Conservation (phyloP, 345 rosid species). For the Citrus inodora region DNA sequence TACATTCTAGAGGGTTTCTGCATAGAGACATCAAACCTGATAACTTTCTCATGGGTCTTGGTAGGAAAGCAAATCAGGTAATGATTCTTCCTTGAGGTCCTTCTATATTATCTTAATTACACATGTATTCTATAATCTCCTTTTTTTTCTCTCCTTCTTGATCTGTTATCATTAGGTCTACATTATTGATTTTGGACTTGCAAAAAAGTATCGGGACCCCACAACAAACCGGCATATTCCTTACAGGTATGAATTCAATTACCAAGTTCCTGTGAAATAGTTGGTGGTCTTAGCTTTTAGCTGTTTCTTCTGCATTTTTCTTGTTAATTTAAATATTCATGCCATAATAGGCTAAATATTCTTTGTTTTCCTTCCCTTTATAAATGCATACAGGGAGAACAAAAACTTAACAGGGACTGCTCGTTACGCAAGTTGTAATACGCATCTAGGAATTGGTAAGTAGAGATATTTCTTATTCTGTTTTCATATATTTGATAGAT, state of each 20-base stretch:
- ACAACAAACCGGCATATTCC: conserved; percentile 59
- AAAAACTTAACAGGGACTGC: conserved; percentile 62
- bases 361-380: neutral
- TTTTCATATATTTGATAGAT: neutral
- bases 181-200: conserved; percentile 78
- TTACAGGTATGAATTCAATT: conserved; percentile 42
- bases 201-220: conserved; percentile 71
- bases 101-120: neutral
- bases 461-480: neutral
- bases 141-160: neutral
- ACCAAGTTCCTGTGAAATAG: neutral
- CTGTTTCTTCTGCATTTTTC: neutral
- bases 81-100: neutral
- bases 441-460: conserved; percentile 61
- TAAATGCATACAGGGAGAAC: conserved; percentile 39
- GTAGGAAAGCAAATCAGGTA: conserved; percentile 73
- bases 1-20: conserved; percentile 64
- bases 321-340: neutral
- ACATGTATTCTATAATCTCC: neutral
- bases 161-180: conserved; percentile 38
- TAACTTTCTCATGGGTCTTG: conserved; percentile 81
- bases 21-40: conserved; percentile 81
- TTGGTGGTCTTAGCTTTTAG: neutral
- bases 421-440: conserved; percentile 58
- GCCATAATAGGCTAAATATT: neutral